Base-by-base conservation (phyloP, 2,329 filamentous ascomycete species). In the Xylaria sp. region DNA sequence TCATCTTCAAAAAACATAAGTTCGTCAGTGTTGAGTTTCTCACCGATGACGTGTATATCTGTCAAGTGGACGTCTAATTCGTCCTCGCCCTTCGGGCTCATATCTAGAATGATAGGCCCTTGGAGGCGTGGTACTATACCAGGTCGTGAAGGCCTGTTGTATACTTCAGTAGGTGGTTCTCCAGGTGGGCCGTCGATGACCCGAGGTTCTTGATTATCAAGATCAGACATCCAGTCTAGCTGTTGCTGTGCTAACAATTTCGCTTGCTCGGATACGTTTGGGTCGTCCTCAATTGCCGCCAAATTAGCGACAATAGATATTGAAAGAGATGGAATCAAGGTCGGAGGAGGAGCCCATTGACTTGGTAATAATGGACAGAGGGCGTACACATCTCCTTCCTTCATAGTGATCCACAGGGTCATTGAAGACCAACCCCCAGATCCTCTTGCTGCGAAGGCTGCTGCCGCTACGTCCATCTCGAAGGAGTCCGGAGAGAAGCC, bases 371-470 rank as follows among this genome's bases (percentile, higher is more conserved):
- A 85, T 1, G 96, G 96, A 77, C 94, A 98, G 8, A 99, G 83
- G 1, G 95, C 94, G 77, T 99, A 99, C 5, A 98, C 87, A 76
- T 98, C 94, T 3, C 96, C 96, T 68, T 93, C 92, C 45, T 89
- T 89, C 92, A 98, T 99, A n/a, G 94, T 94, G 60, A 98, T 84
- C 93, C 95, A 99, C 11, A 99, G 85, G 0, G 96, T 98, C 92
- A 98, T 98, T 9, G 94, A 89, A 7, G 94, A 92, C 96, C 96
- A 99, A 62, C 94, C 94, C 14, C 94, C 95, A 6, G 88, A 87
- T 42, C 84, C 85, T 71, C 85, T 85, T 12, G 83, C 83, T 42
- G 86, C 84, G 81, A 99, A 99, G 78, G 90, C 93, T 59, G 94
- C 94, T 1, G 94, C 91, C 3, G 94, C 93, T 24, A 97, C 93